These are phyloP conservation scores for Nitzschia sp. DNA, from an alignment of 108 stramenopile species.

Conservation along the genomic window DNA sequence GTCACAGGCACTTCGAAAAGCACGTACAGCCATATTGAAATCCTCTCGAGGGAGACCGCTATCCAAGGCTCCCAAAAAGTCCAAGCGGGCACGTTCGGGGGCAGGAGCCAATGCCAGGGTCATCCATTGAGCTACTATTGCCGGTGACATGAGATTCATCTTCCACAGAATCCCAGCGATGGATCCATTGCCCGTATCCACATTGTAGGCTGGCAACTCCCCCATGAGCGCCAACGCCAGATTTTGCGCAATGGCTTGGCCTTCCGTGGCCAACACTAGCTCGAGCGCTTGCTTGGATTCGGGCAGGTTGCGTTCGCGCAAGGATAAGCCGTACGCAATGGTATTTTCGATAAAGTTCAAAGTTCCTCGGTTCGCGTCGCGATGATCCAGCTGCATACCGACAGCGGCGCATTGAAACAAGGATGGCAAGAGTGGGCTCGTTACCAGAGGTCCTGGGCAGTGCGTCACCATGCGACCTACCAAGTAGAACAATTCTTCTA, in stretches of 20 bases:
- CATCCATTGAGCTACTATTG: constrained; percentile 72
- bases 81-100: constrained; percentile 59
- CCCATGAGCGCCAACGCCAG: constrained; percentile 71
- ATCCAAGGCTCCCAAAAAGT: constrained; percentile 55
- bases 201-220: constrained; percentile 72
- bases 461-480: constrained; percentile 79
- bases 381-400: constrained; percentile 84
- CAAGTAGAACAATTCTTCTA: constrained; percentile 95
- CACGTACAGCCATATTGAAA: constrained; percentile 66
- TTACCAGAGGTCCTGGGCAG: constrained; percentile 80
- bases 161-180: constrained; percentile 84
- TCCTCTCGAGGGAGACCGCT: constrained; percentile 68
- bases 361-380: constrained; percentile 87
- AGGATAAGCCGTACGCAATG: constrained; percentile 59
- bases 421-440: constrained; percentile 60
- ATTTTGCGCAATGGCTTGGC: constrained; percentile 71
- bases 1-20: constrained; percentile 65
- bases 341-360: constrained; percentile 76
- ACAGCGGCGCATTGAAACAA: constrained; percentile 76
- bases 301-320: constrained; percentile 39
- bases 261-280: constrained; percentile 56
- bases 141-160: constrained; percentile 66
- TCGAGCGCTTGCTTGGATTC: constrained; percentile 53
- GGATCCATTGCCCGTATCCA: constrained; percentile 63
- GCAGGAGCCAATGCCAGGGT: constrained; percentile 44